Percentiles rank a stretch among this genome's conserved stretches.
These are phyloP conservation scores for Diplodia corticola DNA, from an alignment of 2,329 filamentous ascomycete species.

Conservation along the genomic window DNA sequence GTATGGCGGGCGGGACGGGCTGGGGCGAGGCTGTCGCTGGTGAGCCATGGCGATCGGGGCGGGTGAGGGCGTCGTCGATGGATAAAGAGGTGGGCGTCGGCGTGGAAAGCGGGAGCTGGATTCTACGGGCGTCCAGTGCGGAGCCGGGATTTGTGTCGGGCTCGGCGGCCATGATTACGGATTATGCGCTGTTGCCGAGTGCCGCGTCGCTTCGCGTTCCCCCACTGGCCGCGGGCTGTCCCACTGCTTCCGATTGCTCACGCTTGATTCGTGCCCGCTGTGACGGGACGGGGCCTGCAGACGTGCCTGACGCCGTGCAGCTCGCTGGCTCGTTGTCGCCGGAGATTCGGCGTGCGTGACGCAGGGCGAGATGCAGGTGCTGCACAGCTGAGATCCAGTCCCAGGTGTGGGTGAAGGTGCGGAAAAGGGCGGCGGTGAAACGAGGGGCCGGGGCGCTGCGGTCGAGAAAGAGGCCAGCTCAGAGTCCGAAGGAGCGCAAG, in stretches of 20 bases:
- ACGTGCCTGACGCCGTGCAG: constrained; percentile 18
- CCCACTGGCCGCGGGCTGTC: not conserved
- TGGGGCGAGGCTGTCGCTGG: not conserved
- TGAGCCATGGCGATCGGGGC: not conserved
- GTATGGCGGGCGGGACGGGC: not conserved
- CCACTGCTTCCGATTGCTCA: not conserved
- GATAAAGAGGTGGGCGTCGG: constrained; percentile 2
- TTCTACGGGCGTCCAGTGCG: constrained; percentile 1
- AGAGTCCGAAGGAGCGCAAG: not conserved
- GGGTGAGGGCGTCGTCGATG: constrained; percentile 1
- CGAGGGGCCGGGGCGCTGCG: not conserved
- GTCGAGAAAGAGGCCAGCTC: constrained; percentile 14
- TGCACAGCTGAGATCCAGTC: constrained; percentile 10
- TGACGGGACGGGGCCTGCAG: not conserved
- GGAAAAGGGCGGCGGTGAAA: not conserved
- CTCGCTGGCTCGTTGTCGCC: not conserved
- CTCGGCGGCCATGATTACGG: constrained; percentile 1
- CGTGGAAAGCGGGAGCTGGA: not conserved
- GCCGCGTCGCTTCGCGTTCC: not conserved
- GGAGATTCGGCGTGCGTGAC: not conserved
- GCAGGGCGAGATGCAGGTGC: constrained; percentile 3
- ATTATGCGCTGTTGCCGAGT: constrained; percentile 11
- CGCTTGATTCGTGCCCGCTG: not conserved
- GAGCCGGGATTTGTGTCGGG: constrained; percentile 11
- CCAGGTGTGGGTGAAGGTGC: not conserved